Percentiles rank a stretch among this genome's conserved stretches.
These are phyloP conservation scores for Arachnopeziza araneosa DNA, from an alignment of 2,329 filamentous ascomycete species.

Conservation along the genomic window DNA sequence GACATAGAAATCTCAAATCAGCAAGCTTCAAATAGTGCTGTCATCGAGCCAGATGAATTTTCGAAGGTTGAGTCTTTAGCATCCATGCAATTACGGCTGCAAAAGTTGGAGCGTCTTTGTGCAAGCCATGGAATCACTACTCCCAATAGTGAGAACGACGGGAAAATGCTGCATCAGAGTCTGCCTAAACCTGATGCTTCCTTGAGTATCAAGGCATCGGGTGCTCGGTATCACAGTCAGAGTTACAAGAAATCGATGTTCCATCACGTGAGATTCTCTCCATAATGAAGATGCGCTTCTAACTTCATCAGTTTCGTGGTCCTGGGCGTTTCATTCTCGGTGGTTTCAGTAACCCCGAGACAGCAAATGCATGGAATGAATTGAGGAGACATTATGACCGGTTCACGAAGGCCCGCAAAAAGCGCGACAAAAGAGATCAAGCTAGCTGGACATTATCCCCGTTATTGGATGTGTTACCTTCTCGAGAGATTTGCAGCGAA, in stretches of 20 bases:
- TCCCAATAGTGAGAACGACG: neutral
- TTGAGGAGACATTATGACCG: conserved; percentile 4
- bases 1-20: neutral
- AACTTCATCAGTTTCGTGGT: conserved; percentile 4
- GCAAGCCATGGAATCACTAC: neutral
- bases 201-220: conserved; percentile 7
- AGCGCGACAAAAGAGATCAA: neutral
- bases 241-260: conserved; percentile 9
- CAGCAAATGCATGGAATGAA: conserved; percentile 8
- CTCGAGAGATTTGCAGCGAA: conserved; percentile 6
- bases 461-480: conserved; percentile 8
- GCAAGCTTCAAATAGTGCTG: neutral
- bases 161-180: neutral
- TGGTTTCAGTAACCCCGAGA: conserved; percentile 6
- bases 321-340: conserved; percentile 1
- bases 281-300: neutral
- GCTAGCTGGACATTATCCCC: neutral
- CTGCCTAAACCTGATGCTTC: conserved; percentile 1
- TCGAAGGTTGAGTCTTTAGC: conserved; percentile 4
- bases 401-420: conserved; percentile 5
- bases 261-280: conserved; percentile 5
- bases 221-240: conserved; percentile 10
- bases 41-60: neutral
- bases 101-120: conserved; percentile 6
- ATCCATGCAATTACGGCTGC: conserved; percentile 6